These are phyloP conservation scores for Stropharia rugosoannulata DNA, from an alignment of 768 basidiomycete species.

Conservation along the genomic window DNA sequence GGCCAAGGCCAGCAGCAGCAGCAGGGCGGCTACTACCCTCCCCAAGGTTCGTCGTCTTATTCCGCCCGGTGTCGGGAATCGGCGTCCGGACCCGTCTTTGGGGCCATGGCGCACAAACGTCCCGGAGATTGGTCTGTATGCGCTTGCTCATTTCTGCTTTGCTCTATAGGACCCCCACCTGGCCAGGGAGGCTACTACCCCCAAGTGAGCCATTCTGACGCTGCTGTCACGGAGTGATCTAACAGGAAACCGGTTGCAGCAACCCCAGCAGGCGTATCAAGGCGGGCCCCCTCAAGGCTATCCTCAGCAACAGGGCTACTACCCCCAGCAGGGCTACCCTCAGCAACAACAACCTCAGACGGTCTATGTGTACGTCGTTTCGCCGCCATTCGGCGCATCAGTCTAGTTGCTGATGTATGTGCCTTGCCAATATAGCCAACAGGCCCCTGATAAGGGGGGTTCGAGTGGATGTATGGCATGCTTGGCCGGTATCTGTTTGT, in stretches of 20 bases:
- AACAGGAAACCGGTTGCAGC: slow-evolving; percentile 32
- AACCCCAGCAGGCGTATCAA: slow-evolving; percentile 72
- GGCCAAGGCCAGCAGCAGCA: slow-evolving; percentile 35
- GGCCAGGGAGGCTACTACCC: slow-evolving; percentile 74
- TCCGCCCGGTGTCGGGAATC: no score
- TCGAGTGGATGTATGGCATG: slow-evolving; percentile 59
- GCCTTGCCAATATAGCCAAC: slow-evolving; percentile 34
- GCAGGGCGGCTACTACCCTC: slow-evolving; percentile 43
- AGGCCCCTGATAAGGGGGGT: slow-evolving; percentile 46
- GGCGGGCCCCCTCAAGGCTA: slow-evolving; percentile 41
- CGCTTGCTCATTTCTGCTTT: slow-evolving; percentile 7
- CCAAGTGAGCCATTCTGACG: slow-evolving; percentile 30
- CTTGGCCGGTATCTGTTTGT: slow-evolving; percentile 59
- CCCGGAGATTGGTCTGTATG: neutral
- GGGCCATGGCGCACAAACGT: neutral
- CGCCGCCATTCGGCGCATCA: no score
- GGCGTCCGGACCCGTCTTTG: no score
- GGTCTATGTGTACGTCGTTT: slow-evolving; percentile 72
- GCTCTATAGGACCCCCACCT: slow-evolving; percentile 45
- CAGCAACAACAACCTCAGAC: slow-evolving; percentile 63
- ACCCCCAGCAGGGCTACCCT: slow-evolving; percentile 44
- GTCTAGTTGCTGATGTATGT: neutral
- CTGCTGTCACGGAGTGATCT: neutral
- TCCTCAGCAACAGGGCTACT: slow-evolving; percentile 39
- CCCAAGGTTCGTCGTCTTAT: slow-evolving; percentile 27